phyloP scores from a whole-genome alignment of 1,284 basidiomycete genomes.

The Heterobasidion annosum region DNA sequence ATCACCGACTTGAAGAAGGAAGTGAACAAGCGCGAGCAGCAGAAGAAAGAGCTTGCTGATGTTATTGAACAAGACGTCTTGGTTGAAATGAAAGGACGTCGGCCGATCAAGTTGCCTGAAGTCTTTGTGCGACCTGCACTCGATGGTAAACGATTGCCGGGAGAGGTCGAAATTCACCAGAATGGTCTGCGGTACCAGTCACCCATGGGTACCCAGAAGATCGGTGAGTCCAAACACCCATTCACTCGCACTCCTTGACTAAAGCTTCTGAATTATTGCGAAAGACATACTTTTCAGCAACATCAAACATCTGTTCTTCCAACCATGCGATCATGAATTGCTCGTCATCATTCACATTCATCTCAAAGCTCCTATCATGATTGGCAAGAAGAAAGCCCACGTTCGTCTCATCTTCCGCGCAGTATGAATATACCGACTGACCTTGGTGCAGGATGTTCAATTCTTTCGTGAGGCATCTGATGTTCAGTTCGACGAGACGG shows the following conservation, averaged over 20 bases:
- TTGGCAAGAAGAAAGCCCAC: conserved; percentile 97
- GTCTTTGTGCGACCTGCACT: conserved; percentile 91
- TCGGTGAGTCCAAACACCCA: conserved; percentile 46
- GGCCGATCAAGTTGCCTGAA: conserved; percentile 81
- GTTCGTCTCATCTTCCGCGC: conserved; percentile 25
- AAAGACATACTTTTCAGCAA: conserved; percentile 93
- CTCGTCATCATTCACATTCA: conserved; percentile 94
- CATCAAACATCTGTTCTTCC: conserved; percentile 98
- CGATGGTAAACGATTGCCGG: conserved; percentile 88
- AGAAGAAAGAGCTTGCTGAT: conserved; percentile 97
- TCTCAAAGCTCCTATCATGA: conserved; percentile 94
- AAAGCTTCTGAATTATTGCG: neutral
- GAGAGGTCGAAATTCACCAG: conserved; percentile 96
- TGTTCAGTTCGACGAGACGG: conserved; percentile 97
- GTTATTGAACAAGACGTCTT: conserved; percentile 93
- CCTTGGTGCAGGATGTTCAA: conserved; percentile 76
- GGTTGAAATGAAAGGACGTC: conserved; percentile 78
- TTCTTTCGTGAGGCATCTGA: conserved; percentile 98
- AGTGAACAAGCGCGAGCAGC: conserved; percentile 93
- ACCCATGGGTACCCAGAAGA: conserved; percentile 81
- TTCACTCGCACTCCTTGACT: neutral
- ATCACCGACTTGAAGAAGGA: conserved; percentile 96
- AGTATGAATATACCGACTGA: conserved; percentile 1
- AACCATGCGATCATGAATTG: conserved; percentile 95
- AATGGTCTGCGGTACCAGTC: conserved; percentile 95